A percentile compares a stretch with the other conserved stretches of the same genome.
phyloP scores from a whole-genome alignment of 495 filamentous ascomycete species.

The Apiosordaria backusii region DNA sequence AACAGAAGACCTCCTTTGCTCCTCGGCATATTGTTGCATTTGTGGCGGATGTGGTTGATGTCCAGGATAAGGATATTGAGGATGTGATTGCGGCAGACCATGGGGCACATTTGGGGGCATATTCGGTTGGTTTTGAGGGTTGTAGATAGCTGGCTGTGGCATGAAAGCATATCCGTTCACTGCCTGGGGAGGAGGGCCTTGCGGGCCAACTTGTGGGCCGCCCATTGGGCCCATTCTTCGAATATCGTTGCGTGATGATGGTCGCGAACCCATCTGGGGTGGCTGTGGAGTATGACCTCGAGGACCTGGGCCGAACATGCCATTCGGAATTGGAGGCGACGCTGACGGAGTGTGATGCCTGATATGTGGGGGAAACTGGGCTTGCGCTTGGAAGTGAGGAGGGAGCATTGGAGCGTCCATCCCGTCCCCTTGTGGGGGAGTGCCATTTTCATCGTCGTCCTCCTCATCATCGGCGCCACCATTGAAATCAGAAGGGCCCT shows the following conservation, averaged over 20 bases:
- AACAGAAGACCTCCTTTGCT: slow-evolving; percentile 60
- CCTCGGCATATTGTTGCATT: slow-evolving; percentile 63
- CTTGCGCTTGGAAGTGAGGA: slow-evolving; percentile 71
- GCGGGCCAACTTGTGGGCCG: slow-evolving; percentile 55
- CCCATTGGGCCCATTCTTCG: slow-evolving; percentile 71
- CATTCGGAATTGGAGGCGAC: slow-evolving; percentile 86
- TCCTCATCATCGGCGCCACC: slow-evolving; percentile 80
- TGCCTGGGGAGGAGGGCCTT: slow-evolving; percentile 56
- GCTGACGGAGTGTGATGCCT: slow-evolving; percentile 78
- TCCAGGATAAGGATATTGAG: slow-evolving; percentile 42
- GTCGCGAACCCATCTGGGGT: slow-evolving; percentile 67
- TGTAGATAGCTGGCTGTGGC: slow-evolving; percentile 81
- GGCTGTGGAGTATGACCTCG: slow-evolving; percentile 76
- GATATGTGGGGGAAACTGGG: slow-evolving; percentile 67
- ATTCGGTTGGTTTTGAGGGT: slow-evolving; percentile 58
- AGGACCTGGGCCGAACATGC: slow-evolving; percentile 58
- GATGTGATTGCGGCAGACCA: slow-evolving; percentile 40
- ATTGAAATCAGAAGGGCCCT: slow-evolving; percentile 88
- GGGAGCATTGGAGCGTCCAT: slow-evolving; percentile 60
- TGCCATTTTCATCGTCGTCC: slow-evolving; percentile 82
- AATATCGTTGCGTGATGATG: slow-evolving; percentile 75
- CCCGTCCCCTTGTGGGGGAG: slow-evolving; percentile 57
- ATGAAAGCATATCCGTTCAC: slow-evolving; percentile 82
- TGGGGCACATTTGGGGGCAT: slow-evolving; percentile 48
- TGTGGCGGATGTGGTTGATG: slow-evolving; percentile 49